phyloP scores from a whole-genome alignment of 2,329 filamentous ascomycete species.

The Exophiala phaeomuriformis region DNA sequence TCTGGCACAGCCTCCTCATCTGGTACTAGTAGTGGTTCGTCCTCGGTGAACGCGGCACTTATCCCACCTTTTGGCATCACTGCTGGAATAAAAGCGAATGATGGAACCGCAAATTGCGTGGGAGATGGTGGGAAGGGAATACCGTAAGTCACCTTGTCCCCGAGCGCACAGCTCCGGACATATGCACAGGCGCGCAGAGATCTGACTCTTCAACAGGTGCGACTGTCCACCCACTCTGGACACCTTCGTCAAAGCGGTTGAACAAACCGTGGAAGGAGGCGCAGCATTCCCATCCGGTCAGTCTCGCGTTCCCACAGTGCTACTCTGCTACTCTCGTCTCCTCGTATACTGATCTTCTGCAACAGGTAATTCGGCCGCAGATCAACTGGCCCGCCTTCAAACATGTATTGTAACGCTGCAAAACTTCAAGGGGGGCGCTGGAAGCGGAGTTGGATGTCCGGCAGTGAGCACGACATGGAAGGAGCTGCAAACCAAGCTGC shows the following conservation, averaged over 20 bases:
- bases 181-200: not conserved
- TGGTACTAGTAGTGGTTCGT: not conserved
- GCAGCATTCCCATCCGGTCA: conserved; percentile 14
- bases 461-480: conserved; percentile 21
- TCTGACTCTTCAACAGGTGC: conserved; percentile 15
- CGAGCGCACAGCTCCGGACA: not conserved
- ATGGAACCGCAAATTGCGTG: conserved; percentile 22
- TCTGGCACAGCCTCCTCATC: not conserved
- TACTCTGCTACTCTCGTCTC: not conserved
- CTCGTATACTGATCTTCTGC: not conserved
- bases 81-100: conserved; percentile 15
- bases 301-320: not conserved
- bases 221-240: conserved; percentile 18
- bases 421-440: conserved; percentile 21
- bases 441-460: conserved; percentile 22
- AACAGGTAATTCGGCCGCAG: conserved; percentile 15
- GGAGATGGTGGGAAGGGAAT: conserved; percentile 15
- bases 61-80: conserved; percentile 21
- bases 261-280: conserved; percentile 10
- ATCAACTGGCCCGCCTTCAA: conserved; percentile 21
- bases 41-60: conserved; percentile 9
- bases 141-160: conserved; percentile 8
- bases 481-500: conserved; percentile 13
- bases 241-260: conserved; percentile 13
- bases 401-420: conserved; percentile 21